A percentile compares a stretch with the other conserved stretches of the same genome.
Conservation (phyloP, 2,329 filamentous ascomycete species). For the Clonostachys rhizophaga region DNA sequence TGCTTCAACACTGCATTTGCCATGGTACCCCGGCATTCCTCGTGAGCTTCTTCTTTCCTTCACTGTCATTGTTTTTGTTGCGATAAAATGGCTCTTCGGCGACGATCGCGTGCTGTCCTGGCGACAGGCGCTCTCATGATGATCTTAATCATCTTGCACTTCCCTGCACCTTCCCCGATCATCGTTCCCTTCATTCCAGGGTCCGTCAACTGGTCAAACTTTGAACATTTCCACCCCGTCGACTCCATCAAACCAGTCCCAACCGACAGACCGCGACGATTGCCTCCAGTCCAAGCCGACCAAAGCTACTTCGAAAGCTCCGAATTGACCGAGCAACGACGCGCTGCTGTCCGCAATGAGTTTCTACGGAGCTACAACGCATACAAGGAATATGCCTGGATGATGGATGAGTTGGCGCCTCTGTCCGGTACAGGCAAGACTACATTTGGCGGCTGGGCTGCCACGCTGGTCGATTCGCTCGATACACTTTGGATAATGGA, state of each 20-base stretch:
- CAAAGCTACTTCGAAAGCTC: slow-evolving; percentile 1
- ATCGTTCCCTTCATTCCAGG: slow-evolving; percentile 12
- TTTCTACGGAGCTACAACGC: slow-evolving; percentile 31
- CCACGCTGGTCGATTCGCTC: slow-evolving; percentile 54
- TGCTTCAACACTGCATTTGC: no score
- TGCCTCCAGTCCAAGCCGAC: slow-evolving; percentile 5
- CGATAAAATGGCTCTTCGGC: background rate
- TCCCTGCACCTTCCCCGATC: slow-evolving; percentile 1
- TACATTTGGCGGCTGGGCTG: slow-evolving; percentile 49
- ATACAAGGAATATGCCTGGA: slow-evolving; percentile 48
- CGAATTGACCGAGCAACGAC: slow-evolving; percentile 2
- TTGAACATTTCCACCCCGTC: slow-evolving; percentile 2
- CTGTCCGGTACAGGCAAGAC: slow-evolving; percentile 38
- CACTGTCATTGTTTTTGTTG: no score
- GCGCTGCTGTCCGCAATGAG: slow-evolving; percentile 2
- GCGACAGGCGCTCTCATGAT: slow-evolving; percentile 10
- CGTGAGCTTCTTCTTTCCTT: no score
- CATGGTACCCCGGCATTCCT: no score
- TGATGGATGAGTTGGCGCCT: slow-evolving; percentile 46
- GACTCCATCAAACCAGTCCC: slow-evolving; percentile 4
- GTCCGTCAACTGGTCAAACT: slow-evolving; percentile 20
- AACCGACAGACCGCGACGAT: slow-evolving; percentile 11
- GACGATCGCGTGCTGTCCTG: slow-evolving; percentile 11
- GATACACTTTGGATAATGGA: slow-evolving; percentile 62
- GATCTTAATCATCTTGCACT: slow-evolving; percentile 12